Conservation (phyloP, 2,329 filamentous ascomycete genomes). For the Aspergillus spinulosporus region DNA sequence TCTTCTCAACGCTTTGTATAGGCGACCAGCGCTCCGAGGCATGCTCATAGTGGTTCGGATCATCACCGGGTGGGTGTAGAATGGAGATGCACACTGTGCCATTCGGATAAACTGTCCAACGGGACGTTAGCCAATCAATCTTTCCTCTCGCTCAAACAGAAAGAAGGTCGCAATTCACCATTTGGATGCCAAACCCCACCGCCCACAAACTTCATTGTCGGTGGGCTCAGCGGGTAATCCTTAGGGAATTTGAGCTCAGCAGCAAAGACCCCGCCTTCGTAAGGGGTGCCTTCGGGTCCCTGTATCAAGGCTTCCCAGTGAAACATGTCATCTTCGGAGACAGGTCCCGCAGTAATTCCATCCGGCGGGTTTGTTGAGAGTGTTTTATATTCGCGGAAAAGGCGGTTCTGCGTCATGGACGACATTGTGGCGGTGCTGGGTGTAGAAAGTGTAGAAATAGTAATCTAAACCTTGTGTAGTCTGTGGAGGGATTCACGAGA, state of each 20-base stretch:
- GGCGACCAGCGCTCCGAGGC: constrained; percentile 94
- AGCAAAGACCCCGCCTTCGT: constrained; percentile 92
- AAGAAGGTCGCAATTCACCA: constrained; percentile 55
- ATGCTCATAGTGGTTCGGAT: constrained; percentile 97
- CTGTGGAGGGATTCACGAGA: not conserved
- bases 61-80: constrained; percentile 91
- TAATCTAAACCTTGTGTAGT: not conserved
- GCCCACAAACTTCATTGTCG: constrained; percentile 91
- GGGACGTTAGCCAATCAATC: not conserved
- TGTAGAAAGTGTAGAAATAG: not conserved
- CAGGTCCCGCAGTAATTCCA: constrained; percentile 90
- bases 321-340: constrained; percentile 92
- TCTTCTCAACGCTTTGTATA: constrained; percentile 97
- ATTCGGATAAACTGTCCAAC: constrained; percentile 73
- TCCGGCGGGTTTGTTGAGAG: constrained; percentile 95
- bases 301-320: constrained; percentile 96
- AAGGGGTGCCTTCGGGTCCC: constrained; percentile 92
- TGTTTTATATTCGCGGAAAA: constrained; percentile 94
- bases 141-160: not conserved
- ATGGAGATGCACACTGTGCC: constrained; percentile 98
- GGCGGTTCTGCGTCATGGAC: constrained; percentile 66
- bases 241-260: constrained; percentile 92
- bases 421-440: constrained; percentile 26
- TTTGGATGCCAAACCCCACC: constrained; percentile 93
- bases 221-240: constrained; percentile 95